A percentile compares a stretch with the other conserved stretches of the same genome.
Conservation (phyloP, 441 rosid genomes). For the Eruca vesicaria region DNA sequence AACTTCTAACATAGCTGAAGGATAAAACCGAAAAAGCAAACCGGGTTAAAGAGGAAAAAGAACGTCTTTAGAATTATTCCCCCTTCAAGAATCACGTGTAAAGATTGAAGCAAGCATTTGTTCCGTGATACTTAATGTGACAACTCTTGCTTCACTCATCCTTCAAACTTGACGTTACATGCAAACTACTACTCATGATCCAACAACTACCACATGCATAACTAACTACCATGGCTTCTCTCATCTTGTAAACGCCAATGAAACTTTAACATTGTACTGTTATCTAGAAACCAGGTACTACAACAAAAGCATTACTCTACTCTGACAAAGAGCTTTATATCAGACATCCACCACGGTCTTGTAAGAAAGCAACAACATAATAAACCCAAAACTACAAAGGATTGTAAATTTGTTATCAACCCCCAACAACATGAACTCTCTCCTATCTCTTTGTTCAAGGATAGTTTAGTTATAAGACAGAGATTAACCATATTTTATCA, state of each 20-base stretch:
- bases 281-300: not conserved
- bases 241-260: not conserved
- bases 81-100: not conserved
- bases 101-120: not conserved
- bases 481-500: slow-evolving; percentile 19
- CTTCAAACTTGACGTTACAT: not conserved
- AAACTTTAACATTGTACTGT: not conserved
- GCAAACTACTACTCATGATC: not conserved
- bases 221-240: not conserved
- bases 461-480: not conserved
- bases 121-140: slow-evolving; percentile 12
- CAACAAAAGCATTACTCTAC: not conserved
- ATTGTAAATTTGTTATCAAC: not conserved
- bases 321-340: not conserved
- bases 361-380: not conserved
- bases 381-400: not conserved
- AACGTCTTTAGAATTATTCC: not conserved
- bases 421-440: not conserved
- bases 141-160: slow-evolving; percentile 28
- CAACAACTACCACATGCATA: slow-evolving; percentile 23
- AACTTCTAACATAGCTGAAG: not conserved
- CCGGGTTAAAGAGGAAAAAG: not conserved
- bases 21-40: not conserved
- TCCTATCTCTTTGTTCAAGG: not conserved
- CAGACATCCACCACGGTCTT: not conserved